Base-by-base conservation (phyloP, 2,329 filamentous ascomycete genomes). In the Shiraia bambusicola region DNA sequence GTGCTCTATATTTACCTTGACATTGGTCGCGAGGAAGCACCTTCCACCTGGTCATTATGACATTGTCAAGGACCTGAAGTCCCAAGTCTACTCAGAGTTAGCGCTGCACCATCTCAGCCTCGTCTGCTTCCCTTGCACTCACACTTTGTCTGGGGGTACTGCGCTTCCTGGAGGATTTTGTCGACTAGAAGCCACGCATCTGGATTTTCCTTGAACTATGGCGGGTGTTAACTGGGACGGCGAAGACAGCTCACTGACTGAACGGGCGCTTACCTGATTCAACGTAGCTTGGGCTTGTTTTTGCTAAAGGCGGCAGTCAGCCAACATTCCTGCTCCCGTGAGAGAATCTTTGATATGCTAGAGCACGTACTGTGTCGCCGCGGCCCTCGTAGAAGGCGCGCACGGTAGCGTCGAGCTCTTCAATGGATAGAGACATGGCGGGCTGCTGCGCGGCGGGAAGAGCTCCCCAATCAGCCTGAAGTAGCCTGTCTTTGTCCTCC, bases 21-120 rank as follows among this genome's bases (percentile, higher is more conserved):
- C 93, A 96, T 74, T 98, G 93, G 55, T 97, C 92, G 64, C 90
- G 84, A 38, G 93, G 93, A 50, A 98, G 76, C 45, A 97, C 90
- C 76, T 96, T 98, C 94, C 93, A 98, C 76, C 93, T 85, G 56
- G 93, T 98, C 83, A 92, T 88, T 69, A 98, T 97, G 56, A 98
- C 92, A 81, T 89, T 90, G 75, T 98, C 93, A 52, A 98, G 83
- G 55, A 98, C 91, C 74, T 98, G 93, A 55, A 98, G 78, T 39
- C 91, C 93, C 63, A 98, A 79, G 71, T 95, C 89, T 94, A 59
- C 40, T 47, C 38, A 34, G 7, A 10, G 53, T 76, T 57, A 74
- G 70, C 58, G 45, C 45, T 24, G 28, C 19, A 28, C 38, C 36
- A 40, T 16, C 32, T 17, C 14, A 41, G 44, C 36, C 52, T 54